A percentile compares a stretch with the other conserved stretches of the same genome.
Conservation (phyloP, 345 rosid species). For the Arabis hirsuta region DNA sequence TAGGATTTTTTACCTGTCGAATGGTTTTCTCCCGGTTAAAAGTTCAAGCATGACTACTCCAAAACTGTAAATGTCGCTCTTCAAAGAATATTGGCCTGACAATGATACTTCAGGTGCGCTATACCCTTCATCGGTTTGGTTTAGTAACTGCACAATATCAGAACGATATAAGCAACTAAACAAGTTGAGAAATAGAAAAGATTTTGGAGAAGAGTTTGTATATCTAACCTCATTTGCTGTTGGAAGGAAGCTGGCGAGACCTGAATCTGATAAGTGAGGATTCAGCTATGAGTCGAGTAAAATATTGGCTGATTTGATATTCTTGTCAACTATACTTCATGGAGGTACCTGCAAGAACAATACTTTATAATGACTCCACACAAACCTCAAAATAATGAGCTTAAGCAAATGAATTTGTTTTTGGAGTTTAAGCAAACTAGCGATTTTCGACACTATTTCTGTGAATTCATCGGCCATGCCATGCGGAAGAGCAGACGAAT, state of each 20-base stretch:
- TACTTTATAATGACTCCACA: background rate
- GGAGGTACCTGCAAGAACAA: constrained; percentile 72
- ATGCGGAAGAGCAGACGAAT: constrained; percentile 70
- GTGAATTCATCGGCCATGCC: constrained; percentile 66
- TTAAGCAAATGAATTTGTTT: background rate
- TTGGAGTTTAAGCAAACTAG: constrained; percentile 66
- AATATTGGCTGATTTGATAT: constrained; percentile 89
- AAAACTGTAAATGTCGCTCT: constrained; percentile 92
- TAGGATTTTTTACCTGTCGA: constrained; percentile 66
- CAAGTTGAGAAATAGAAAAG: background rate
- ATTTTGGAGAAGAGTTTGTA: background rate
- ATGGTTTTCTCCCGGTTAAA: constrained; percentile 94
- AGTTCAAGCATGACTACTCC: constrained; percentile 99
- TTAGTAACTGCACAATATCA: constrained; percentile 56
- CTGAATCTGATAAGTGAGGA: constrained; percentile 94
- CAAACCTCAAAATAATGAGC: no score
- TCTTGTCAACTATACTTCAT: constrained; percentile 89
- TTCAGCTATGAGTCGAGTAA: constrained; percentile 81
- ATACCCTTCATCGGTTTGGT: constrained; percentile 66
- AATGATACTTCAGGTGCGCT: constrained; percentile 92
- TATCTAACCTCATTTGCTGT: constrained; percentile 75
- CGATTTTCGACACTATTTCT: constrained; percentile 77
- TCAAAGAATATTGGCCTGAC: constrained; percentile 85
- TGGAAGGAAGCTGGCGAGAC: constrained; percentile 76
- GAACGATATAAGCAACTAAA: constrained; percentile 22